Evolutionary conservation across 2,329 filamentous ascomycete species (phyloP).

Genomic region (Metarhizium brunneum): DNA sequence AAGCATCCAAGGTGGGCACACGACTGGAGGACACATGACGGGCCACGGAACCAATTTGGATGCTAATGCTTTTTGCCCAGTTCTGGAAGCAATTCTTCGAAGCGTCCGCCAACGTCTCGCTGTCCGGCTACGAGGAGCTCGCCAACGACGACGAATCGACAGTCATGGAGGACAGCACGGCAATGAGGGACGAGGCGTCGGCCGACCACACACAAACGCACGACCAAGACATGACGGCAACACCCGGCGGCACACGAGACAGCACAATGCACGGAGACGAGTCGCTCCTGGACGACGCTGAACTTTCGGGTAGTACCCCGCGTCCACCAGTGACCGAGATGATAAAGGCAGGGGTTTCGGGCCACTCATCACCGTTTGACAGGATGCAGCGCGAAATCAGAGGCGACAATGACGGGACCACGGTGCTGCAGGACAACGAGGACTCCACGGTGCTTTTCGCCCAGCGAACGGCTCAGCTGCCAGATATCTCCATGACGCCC

Average conservation of each 20-base stretch:
- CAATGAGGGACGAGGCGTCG: constrained; percentile 47
- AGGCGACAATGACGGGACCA: constrained; percentile 29
- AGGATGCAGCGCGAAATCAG: constrained; percentile 58
- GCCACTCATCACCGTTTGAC: constrained; percentile 71
- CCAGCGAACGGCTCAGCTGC: constrained; percentile 44
- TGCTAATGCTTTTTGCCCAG: constrained; percentile 29
- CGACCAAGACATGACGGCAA: constrained; percentile 27
- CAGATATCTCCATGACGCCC: constrained; percentile 56
- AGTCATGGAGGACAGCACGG: constrained; percentile 40
- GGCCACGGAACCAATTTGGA: too few species aligned
- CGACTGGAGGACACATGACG: neutral
- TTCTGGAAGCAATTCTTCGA: constrained; percentile 99
- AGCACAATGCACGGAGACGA: constrained; percentile 41
- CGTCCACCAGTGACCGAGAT: constrained; percentile 44
- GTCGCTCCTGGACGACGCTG: constrained; percentile 57
- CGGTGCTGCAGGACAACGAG: constrained; percentile 27
- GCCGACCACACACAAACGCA: constrained; percentile 37
- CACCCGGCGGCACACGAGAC: constrained; percentile 19
- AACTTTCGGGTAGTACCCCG: constrained; percentile 59
- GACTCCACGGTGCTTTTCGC: constrained; percentile 41
- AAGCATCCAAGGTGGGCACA: constrained; percentile 71
- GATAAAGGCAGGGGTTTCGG: constrained; percentile 45
- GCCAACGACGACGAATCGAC: constrained; percentile 56
- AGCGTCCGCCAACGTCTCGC: constrained; percentile 90
- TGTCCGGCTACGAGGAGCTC: constrained; percentile 87